These are phyloP conservation scores for Rhynchospora tenuis DNA, from an alignment of 176 grass and related monocot species.

Conservation along the genomic window DNA sequence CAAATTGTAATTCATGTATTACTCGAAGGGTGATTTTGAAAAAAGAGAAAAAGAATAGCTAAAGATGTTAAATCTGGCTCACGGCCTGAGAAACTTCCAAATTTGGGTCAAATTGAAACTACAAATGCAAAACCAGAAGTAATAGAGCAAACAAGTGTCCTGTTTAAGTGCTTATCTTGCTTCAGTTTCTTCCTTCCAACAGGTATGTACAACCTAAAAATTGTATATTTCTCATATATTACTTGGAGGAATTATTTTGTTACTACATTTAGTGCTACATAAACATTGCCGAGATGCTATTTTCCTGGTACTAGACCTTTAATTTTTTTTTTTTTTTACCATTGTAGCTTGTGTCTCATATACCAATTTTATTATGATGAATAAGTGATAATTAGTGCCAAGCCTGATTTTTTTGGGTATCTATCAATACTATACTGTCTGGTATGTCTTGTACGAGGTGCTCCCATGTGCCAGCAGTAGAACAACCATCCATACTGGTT, in stretches of 20 bases:
- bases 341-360: neutral
- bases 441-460: neutral
- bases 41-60: constrained; percentile 65
- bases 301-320: neutral
- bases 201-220: constrained; percentile 35
- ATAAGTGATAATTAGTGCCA: neutral
- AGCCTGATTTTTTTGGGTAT: neutral
- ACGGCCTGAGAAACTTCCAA: constrained; percentile 39
- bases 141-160: constrained; percentile 26
- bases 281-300: neutral
- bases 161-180: constrained; percentile 94
- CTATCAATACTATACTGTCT: neutral
- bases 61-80: constrained; percentile 19
- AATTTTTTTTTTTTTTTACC: too few relatives aligned
- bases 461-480: neutral
- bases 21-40: constrained; percentile 76
- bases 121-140: constrained; percentile 10
- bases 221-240: neutral
- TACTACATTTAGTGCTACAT: neutral
- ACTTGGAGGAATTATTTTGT: neutral
- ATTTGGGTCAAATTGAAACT: constrained; percentile 7
- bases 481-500: neutral
- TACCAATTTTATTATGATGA: neutral
- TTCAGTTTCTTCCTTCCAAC: constrained; percentile 80
- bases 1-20: constrained; percentile 84